Base-by-base conservation (phyloP, 2,329 filamentous ascomycete species). In the Cryphonectria japonica region DNA sequence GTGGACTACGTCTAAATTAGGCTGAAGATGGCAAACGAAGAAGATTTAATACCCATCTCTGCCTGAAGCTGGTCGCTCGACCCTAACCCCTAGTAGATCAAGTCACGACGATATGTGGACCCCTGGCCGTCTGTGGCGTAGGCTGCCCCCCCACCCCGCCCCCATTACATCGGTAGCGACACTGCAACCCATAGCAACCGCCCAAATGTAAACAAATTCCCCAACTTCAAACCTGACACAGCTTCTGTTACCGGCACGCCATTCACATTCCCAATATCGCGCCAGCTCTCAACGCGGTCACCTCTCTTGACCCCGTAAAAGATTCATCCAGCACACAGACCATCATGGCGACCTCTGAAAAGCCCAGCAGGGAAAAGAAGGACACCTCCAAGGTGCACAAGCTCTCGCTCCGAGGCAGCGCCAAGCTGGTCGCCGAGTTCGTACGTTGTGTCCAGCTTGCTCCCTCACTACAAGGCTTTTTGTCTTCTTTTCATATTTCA, bases 351-450 rank as follows among this genome's bases (percentile, higher is more conserved):
- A 70, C 66, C 62, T 70, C 68, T 11, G 68, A 72, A 61, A 76
- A 75, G 64, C 50, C 72, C 71, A 67, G 69, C 59, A 71, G 76
- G 63, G 81, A 80, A 67, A 83, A 86, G 66, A 90, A 89, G 81
- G 88, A 91, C 78, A 94, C 94, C 78, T 93, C 93, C 76, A 97
- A 98, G 83, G 90, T 94, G 73, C 96, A 99, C 85, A 98, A 97
- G 86, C 89, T 99, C 74, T 93, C 95, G 52, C 86, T 98, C 73
- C 95, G 94, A 82, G 93, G 92, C 83, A 88, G 84, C 76, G 89
- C 94, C 54, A 97, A 95, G 82, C 88, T 97, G 52, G 94, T 98
- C 71, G 93, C 95, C 61, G 96, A 99, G 85, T 99, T 99, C 81
- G 94, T 97, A 85, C 81, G 92, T 87, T 34, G 54, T 43, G 11